Conservation (phyloP, 441 rosid species). For the Gossypium davidsonii region DNA sequence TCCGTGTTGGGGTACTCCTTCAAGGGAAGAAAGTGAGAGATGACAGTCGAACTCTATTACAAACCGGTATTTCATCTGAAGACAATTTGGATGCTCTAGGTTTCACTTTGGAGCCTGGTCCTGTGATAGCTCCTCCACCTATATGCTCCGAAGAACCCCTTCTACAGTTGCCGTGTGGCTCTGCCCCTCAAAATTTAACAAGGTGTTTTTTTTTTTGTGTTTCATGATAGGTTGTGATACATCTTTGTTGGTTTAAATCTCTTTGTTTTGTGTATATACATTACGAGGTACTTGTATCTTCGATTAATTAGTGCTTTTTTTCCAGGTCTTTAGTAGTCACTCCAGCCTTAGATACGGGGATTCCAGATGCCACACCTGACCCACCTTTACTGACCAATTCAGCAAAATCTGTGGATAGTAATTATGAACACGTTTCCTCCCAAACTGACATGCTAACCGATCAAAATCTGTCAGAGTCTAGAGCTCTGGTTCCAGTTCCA, state of each 20-base stretch:
- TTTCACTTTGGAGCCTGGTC: slow-evolving; percentile 55
- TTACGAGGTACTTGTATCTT: slow-evolving; percentile 6
- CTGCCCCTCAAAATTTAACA: slow-evolving; percentile 7
- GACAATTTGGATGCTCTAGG: slow-evolving; percentile 42
- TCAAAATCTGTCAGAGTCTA: slow-evolving; percentile 32
- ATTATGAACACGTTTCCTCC: slow-evolving; percentile 32
- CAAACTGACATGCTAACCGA: slow-evolving; percentile 31
- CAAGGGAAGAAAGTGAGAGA: slow-evolving; percentile 66
- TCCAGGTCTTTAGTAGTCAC: slow-evolving; percentile 44
- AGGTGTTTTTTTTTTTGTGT: slow-evolving; percentile 21
- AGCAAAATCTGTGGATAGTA: slow-evolving; percentile 29
- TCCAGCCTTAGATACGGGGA: slow-evolving; percentile 37
- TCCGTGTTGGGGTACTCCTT: slow-evolving; percentile 49
- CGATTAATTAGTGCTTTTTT: slow-evolving; percentile 21
- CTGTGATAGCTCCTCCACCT: slow-evolving; percentile 21
- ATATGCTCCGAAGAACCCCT: slow-evolving; percentile 33
- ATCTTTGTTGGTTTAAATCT: neutral
- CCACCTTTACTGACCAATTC: slow-evolving; percentile 26
- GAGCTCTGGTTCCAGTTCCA: slow-evolving; percentile 48
- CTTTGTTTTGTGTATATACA: neutral
- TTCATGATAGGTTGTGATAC: neutral
- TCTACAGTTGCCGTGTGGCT: slow-evolving; percentile 20
- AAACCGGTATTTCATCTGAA: slow-evolving; percentile 48
- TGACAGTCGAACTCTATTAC: slow-evolving; percentile 51
- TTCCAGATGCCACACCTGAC: slow-evolving; percentile 27